Evolutionary conservation across 192 early-diverging fungal genomes (phyloP), one percentile per base, ranked within the genome.

Genomic region (Irineochytrium annulatum): DNA sequence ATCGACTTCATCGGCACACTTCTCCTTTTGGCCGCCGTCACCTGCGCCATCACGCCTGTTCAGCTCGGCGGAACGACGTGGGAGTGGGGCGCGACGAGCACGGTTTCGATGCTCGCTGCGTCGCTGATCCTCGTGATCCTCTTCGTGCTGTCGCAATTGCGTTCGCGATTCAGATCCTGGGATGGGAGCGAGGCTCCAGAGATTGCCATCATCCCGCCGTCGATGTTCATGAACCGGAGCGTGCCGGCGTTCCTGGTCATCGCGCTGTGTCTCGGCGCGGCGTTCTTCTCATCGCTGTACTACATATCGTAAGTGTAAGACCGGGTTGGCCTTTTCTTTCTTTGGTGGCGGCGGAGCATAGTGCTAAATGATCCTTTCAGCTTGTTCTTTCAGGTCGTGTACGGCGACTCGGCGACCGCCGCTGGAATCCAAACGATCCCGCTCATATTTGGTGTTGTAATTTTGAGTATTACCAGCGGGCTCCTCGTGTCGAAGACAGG

Each of bases 361-460:
- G 19, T 60, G 16, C 16, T 11, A 57, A 60, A 5, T 24, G 31
- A 16, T n/a, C 67, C 27, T 65, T 24, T 13, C 44, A 69, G 52
- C 28, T 56, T 74, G 35, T 94, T 87, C 70, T 92, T 93, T 68
- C 85, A 92, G 67, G 76, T 95, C 43, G 88, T 93, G 20, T 75
- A 84, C 45, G 86, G 81, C 32, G 82, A 86, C 31, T 59, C 71
- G 17, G 87, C 93, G 0, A 92, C 88, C 1, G 65, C 75, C 4
- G 83, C 90, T 1, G 93, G 93, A 37, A 53, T 92, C 16, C 75
- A 86, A 39, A 65, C 84, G 43, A 67, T 95, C 48, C 89, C 91
- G 0, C 82, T 88, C 44, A 80, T 92, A 13, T 51, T 86, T 5
- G 86, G 88, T 22, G 75, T 86, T n/a, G 86, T 91, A 28, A 22